These are phyloP conservation scores for Favolaschia claudopus DNA, from an alignment of 768 basidiomycete species.

Conservation along the genomic window DNA sequence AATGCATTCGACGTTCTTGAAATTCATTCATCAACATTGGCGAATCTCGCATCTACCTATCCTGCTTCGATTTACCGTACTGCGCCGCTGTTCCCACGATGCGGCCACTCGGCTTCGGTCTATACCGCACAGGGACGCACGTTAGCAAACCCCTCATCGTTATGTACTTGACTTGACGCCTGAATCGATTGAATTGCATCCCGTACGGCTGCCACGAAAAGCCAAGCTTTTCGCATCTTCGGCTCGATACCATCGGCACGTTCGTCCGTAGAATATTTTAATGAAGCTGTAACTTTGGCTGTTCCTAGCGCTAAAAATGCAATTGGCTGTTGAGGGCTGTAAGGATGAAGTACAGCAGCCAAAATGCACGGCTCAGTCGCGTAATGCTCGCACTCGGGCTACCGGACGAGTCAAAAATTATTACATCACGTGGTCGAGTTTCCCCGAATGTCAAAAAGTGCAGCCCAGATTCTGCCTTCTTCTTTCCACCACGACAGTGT, in stretches of 20 bases:
- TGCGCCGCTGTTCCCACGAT: conserved; percentile 13
- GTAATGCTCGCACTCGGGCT: not conserved
- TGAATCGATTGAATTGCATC: not conserved
- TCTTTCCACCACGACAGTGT: not conserved
- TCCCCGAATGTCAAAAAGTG: conserved; percentile 6
- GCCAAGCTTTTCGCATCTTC: not conserved
- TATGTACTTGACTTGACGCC: not conserved
- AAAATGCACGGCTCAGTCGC: conserved; percentile 15
- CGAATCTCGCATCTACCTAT: too few species aligned
- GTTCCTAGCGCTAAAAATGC: conserved; percentile 6
- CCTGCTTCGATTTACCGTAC: too few species aligned
- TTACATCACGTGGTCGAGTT: conserved; percentile 10
- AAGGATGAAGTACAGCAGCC: too few species aligned
- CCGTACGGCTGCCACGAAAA: not conserved
- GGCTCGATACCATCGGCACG: not conserved
- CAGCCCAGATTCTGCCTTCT: not conserved
- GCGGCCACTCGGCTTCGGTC: conserved; percentile 2
- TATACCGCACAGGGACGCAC: not conserved
- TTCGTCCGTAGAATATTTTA: not conserved
- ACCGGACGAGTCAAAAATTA: conserved; percentile 8
- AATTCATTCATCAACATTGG: too few species aligned
- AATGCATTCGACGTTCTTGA: too few species aligned
- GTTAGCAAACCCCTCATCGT: not conserved
- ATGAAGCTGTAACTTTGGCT: not conserved
- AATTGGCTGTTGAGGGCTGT: conserved; percentile 10